Evolutionary conservation across 768 basidiomycete genomes (phyloP).

Genomic region (Pisolithus microcarpus): DNA sequence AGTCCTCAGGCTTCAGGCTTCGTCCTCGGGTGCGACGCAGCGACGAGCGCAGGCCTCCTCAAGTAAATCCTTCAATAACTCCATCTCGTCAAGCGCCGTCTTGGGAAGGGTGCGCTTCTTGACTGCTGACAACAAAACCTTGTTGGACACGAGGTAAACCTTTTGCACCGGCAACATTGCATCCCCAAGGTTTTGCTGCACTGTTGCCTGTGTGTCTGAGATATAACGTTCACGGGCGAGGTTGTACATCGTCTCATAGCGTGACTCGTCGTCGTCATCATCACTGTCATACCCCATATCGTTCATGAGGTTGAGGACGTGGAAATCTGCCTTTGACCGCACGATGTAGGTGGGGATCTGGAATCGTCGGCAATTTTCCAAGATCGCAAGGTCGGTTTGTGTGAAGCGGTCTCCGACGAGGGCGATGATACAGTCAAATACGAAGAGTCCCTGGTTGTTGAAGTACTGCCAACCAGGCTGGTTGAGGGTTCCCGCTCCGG

Average conservation of each 20-base stretch:
- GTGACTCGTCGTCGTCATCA: neutral
- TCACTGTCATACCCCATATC: constrained; percentile 1
- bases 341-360: constrained; percentile 23
- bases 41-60: neutral
- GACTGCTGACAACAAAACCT: constrained; percentile 5
- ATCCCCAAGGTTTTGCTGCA: constrained; percentile 3
- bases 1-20: too few species aligned
- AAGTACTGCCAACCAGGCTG: neutral
- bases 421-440: constrained; percentile 5
- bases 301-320: neutral
- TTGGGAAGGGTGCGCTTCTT: neutral
- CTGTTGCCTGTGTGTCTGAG: constrained; percentile 7
- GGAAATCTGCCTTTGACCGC: constrained; percentile 20
- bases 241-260: neutral
- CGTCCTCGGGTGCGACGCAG: neutral
- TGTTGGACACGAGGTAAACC: constrained; percentile 12
- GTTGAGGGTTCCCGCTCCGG: neutral
- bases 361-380: constrained; percentile 15
- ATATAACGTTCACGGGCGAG: constrained; percentile 9
- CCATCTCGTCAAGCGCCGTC: constrained; percentile 2
- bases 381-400: constrained; percentile 19
- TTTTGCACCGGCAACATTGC: constrained; percentile 7
- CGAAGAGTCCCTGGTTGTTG: neutral
- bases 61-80: neutral
- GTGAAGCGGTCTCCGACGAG: constrained; percentile 20